Evolutionary conservation across 495 filamentous ascomycete species (phyloP).

Genomic region (Hypoxylon lenormandii): DNA sequence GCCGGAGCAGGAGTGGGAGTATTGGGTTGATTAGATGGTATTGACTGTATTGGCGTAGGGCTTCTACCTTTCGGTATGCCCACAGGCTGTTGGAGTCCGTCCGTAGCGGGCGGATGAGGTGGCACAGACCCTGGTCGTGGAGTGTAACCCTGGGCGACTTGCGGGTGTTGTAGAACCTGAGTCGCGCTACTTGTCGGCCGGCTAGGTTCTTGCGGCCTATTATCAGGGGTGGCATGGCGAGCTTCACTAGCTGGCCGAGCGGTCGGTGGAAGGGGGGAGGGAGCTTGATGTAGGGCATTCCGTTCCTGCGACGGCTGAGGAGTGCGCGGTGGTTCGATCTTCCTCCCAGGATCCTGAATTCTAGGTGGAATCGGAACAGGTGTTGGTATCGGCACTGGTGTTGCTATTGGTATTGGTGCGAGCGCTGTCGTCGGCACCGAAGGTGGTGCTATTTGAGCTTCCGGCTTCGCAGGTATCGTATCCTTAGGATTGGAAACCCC

Average conservation of each 20-base stretch:
- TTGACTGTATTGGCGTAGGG: constrained; percentile 44
- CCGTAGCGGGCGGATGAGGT: constrained; percentile 40
- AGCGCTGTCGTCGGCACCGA: constrained; percentile 23
- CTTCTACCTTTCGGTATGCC: constrained; percentile 44
- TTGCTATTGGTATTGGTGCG: constrained; percentile 52
- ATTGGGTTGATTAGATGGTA: constrained; percentile 45
- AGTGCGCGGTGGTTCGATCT: constrained; percentile 30
- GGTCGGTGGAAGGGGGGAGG: constrained; percentile 23
- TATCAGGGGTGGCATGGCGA: constrained; percentile 40
- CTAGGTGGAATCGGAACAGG: constrained; percentile 32
- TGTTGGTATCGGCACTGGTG: constrained; percentile 59
- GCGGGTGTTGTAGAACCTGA: constrained; percentile 59
- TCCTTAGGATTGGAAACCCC: constrained; percentile 29
- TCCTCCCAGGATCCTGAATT: constrained; percentile 30
- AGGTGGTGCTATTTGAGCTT: constrained; percentile 34
- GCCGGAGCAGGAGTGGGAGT: constrained; percentile 36
- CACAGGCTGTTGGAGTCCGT: constrained; percentile 51
- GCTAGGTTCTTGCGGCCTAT: constrained; percentile 45
- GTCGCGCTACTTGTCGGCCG: constrained; percentile 45
- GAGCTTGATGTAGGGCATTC: constrained; percentile 20
- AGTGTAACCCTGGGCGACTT: constrained; percentile 49
- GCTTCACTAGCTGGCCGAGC: constrained; percentile 36
- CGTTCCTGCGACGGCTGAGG: constrained; percentile 33
- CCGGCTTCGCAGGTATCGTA: constrained; percentile 24
- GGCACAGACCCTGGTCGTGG: constrained; percentile 42